Conservation (phyloP, 176 grass and related monocot species). For the barley (Hordeum vulgare) region MorexV3_pseudomolecules_assembly NC_058519.1:301583297-301583796, state of each 20-base stretch:
- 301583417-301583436: too few relatives aligned
- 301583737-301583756: constrained; percentile 8
- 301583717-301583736: not conserved
- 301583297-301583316: too few relatives aligned
- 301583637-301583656: not conserved
- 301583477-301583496: too few relatives aligned
- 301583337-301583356: too few relatives aligned
- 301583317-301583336: too few relatives aligned
- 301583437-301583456: too few relatives aligned
- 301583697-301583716: not conserved
- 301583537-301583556: not conserved
- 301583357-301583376: too few relatives aligned
- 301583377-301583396: too few relatives aligned
- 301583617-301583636: not conserved
- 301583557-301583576: not conserved
- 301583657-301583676: constrained; percentile 1
- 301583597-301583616: not conserved
- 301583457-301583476: too few relatives aligned
- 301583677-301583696: not conserved
- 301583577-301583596: not conserved
- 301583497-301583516: too few relatives aligned
- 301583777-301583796: constrained; percentile 98
- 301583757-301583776: constrained; percentile 98
- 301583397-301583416: too few relatives aligned
- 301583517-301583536: too few relatives aligned